Evolutionary conservation across 768 basidiomycete species (phyloP).

Genomic region (Trametes meyenii): DNA sequence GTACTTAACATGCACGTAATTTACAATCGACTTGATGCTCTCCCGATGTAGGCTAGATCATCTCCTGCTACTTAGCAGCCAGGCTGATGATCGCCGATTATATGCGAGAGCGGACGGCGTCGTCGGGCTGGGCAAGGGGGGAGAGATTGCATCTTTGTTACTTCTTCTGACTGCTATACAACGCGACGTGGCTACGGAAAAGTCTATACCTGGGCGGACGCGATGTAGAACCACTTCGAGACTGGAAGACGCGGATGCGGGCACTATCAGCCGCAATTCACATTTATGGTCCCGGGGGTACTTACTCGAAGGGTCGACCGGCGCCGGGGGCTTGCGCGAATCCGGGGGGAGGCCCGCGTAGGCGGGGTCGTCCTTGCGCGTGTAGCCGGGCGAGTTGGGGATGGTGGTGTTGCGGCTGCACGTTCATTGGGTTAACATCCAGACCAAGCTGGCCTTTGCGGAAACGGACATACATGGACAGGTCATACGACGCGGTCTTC

Average conservation of each 20-base stretch:
- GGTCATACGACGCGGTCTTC: slow-evolving; percentile 70
- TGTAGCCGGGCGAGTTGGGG: slow-evolving; percentile 71
- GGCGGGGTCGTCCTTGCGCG: slow-evolving; percentile 58
- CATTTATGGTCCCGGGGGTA: slow-evolving; percentile 12
- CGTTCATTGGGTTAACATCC: not conserved
- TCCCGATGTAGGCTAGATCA: not conserved
- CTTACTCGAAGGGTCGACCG: slow-evolving; percentile 89
- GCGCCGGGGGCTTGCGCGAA: slow-evolving; percentile 82
- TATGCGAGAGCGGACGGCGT: slow-evolving; percentile 6
- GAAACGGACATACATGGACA: slow-evolving; percentile 73
- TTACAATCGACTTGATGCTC: not conserved
- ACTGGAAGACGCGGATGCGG: slow-evolving; percentile 44
- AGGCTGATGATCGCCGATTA: not conserved
- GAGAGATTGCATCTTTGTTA: slow-evolving; percentile 15
- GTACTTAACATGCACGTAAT: slow-evolving; percentile 3
- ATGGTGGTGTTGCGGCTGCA: slow-evolving; percentile 80
- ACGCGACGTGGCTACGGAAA: slow-evolving; percentile 15
- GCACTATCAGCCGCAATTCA: not conserved
- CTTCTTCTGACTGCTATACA: slow-evolving; percentile 21
- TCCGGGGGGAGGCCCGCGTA: slow-evolving; percentile 74
- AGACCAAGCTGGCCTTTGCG: not conserved
- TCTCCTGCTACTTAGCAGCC: too few relatives aligned
- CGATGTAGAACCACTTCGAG: slow-evolving; percentile 94
- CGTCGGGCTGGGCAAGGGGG: slow-evolving; percentile 15
- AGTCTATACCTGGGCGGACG: slow-evolving; percentile 74